Evolutionary conservation across 2,329 filamentous ascomycete genomes (phyloP), one percentile per base, ranked within the genome.

Genomic region (Phoma sp.): DNA sequence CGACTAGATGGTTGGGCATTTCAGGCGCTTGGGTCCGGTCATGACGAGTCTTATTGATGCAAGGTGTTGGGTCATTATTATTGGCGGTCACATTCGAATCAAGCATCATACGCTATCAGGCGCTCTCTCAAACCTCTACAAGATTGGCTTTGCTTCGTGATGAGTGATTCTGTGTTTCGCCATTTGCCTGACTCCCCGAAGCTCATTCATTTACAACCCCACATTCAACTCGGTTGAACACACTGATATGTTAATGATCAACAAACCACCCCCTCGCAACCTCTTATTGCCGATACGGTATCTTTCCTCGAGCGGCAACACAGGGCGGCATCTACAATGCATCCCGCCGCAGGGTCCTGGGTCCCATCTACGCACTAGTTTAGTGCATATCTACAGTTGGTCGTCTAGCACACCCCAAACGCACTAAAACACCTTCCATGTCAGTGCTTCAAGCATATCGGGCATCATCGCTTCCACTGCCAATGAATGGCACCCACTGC

Each of bases 281-380:
- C 9, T 35, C 18, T 1, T 18, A 18, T 18, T 18, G 18, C 2
- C 2, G 18, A 18, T 18, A 18, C 2, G 18, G 2, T 18, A 18
- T 7, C 5, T n/a, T 35, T 35, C 33, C 3, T 35, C 33, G 6
- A 11, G 27, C 2, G 8, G 10, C 7, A 25, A n/a, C 23, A 4
- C 7, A 14, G 13, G 25, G 4, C 22, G 14, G 8, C 7, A 6
- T 32, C 14, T 25, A 22, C 33, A 14, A 6, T 23, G 24, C 22
- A 5, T 45, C 29, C 45, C 45, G 46, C 22, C 40, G 46, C 52
- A 54, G 45, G 52, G 52, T 46, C 52, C 13, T 27, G 24, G 32
- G 18, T 33, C 14, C 22, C 18, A 30, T 38, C 33, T 44, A 18
- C 23, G n/a, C 38, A 37, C 43, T 52, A 52, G 18, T 4, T 36